Evolutionary conservation across 352 stramenopile genomes (phyloP).

Genomic region (Globisporangium okanoganense): DNA sequence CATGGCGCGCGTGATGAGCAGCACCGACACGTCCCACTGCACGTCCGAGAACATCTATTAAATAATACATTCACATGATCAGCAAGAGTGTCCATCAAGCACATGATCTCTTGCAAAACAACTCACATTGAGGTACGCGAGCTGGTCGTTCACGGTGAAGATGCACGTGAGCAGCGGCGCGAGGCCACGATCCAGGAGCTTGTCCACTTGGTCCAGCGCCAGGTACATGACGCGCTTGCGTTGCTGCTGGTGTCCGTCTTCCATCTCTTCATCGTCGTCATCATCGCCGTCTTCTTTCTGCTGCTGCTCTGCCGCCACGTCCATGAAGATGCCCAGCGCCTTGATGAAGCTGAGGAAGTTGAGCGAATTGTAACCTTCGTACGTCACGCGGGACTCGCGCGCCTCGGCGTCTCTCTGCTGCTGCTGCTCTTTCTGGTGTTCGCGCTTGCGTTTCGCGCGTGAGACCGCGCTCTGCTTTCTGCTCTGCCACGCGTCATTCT

Average conservation of each 20-base stretch:
- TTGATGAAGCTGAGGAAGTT: constrained; percentile 76
- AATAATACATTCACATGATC: not conserved
- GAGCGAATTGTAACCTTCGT: constrained; percentile 44
- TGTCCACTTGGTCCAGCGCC: constrained; percentile 65
- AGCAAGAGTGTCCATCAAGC: not conserved
- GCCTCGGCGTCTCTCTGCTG: constrained; percentile 6
- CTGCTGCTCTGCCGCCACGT: not conserved
- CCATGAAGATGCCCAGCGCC: constrained; percentile 52
- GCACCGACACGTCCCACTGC: constrained; percentile 55
- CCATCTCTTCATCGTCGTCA: not conserved
- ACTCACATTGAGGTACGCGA: constrained; percentile 50
- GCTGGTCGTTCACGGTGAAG: constrained; percentile 68
- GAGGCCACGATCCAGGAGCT: constrained; percentile 54
- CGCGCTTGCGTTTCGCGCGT: not conserved
- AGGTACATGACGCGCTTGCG: constrained; percentile 43
- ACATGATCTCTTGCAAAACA: not conserved
- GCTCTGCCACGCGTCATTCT: not conserved
- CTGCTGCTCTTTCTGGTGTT: not conserved
- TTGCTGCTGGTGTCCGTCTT: not conserved
- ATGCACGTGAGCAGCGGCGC: constrained; percentile 55
- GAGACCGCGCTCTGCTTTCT: not conserved
- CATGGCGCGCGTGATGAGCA: constrained; percentile 64
- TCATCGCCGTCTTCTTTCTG: not conserved
- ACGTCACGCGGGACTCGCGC: constrained; percentile 9
- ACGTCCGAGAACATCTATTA: constrained; percentile 41